Percentiles rank a stretch among this genome's conserved stretches.
These are phyloP conservation scores for Stagonosporopsis vannaccii DNA, from an alignment of 2,329 filamentous ascomycete species.

Conservation along the genomic window DNA sequence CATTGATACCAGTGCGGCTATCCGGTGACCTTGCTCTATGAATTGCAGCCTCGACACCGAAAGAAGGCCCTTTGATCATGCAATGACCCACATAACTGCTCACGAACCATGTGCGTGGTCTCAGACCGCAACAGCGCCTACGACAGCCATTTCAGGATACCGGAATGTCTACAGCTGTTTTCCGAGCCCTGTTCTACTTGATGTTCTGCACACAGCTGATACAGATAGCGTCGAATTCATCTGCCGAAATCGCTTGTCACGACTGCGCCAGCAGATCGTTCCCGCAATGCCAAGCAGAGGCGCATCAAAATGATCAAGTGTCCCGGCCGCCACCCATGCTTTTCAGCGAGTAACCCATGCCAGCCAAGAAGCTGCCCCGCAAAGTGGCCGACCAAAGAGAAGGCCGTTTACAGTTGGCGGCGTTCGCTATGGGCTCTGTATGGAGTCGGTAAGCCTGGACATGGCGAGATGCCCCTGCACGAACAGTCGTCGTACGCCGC, in stretches of 20 bases:
- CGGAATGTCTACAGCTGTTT: not conserved
- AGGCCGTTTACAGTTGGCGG: constrained; percentile 27
- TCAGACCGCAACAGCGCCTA: constrained; percentile 1
- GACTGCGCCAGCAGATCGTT: constrained; percentile 5
- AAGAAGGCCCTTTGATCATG: constrained; percentile 5
- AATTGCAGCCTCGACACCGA: constrained; percentile 2
- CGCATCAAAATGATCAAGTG: constrained; percentile 25
- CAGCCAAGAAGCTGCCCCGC: constrained; percentile 45
- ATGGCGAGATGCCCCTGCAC: constrained; percentile 22
- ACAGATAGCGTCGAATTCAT: constrained; percentile 6
- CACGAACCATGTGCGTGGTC: not conserved
- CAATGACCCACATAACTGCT: constrained; percentile 7
- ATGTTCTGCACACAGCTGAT: not conserved
- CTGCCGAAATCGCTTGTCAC: constrained; percentile 12
- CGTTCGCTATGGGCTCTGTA: constrained; percentile 20
- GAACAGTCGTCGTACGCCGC: constrained; percentile 9
- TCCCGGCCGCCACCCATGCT: constrained; percentile 27
- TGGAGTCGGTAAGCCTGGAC: constrained; percentile 38
- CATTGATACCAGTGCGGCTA: not conserved
- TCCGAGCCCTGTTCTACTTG: not conserved
- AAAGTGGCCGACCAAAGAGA: constrained; percentile 27
- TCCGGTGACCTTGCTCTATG: not conserved
- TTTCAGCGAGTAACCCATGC: constrained; percentile 29
- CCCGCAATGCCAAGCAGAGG: constrained; percentile 29
- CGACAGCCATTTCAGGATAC: not conserved